Conservation (phyloP, 2,329 filamentous ascomycete species). For the Ceratocystis alfenasii region DNA sequence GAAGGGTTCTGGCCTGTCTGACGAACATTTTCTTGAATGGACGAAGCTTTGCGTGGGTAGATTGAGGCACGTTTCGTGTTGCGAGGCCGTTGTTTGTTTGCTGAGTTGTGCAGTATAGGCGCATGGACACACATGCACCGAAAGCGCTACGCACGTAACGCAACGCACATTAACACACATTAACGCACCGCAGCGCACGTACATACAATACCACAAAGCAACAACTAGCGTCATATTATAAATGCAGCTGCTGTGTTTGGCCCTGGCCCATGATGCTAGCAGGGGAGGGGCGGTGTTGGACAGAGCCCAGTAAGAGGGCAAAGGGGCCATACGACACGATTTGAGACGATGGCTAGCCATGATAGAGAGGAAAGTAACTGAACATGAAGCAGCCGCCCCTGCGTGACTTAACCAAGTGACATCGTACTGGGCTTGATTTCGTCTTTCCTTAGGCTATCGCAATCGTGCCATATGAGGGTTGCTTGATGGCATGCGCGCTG, state of each 20-base stretch:
- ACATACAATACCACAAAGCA: not conserved
- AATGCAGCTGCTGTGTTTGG: not conserved
- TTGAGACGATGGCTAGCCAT: not conserved
- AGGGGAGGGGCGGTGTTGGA: not conserved
- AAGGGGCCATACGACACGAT: not conserved
- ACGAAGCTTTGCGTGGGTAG: not conserved
- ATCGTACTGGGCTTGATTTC: not conserved
- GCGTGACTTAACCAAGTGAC: not conserved
- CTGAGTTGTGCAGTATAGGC: not conserved
- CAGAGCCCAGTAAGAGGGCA: not conserved
- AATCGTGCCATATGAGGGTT: not conserved
- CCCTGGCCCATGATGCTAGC: not conserved
- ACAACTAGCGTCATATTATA: not conserved
- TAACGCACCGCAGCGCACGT: not conserved
- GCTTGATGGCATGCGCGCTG: not conserved
- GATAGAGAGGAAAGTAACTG: not conserved
- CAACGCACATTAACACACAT: not conserved
- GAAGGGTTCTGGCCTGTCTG: not conserved
- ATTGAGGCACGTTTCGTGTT: not conserved
- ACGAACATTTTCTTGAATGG: not conserved
- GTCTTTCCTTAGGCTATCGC: not conserved
- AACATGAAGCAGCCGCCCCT: not conserved
- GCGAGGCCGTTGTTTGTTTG: constrained; percentile 5
- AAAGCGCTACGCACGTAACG: constrained; percentile 1
- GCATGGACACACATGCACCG: constrained; percentile 6